These are phyloP conservation scores for Proliferodiscus dingleyae DNA, from an alignment of 2,329 filamentous ascomycete genomes.

Conservation along the genomic window DNA sequence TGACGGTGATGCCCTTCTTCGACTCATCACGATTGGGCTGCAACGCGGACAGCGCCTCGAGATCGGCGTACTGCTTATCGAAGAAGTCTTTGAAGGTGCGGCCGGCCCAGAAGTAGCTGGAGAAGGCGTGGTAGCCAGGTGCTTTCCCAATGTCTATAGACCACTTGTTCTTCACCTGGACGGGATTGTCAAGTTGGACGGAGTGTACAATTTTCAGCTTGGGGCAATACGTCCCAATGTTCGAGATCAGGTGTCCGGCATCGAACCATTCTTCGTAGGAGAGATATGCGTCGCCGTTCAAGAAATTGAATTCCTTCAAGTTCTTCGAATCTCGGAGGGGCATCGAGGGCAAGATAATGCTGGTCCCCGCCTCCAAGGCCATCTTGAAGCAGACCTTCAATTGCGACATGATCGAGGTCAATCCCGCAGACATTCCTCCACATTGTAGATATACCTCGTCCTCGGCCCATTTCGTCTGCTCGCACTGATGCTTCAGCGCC, in stretches of 20 bases:
- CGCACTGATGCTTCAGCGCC: slow-evolving; percentile 25
- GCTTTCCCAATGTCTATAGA: slow-evolving; percentile 22
- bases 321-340: slow-evolving; percentile 31
- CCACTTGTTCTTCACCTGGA: slow-evolving; percentile 24
- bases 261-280: slow-evolving; percentile 35
- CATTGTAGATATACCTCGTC: slow-evolving; percentile 32
- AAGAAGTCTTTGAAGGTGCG: slow-evolving; percentile 30
- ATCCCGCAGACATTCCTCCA: slow-evolving; percentile 30
- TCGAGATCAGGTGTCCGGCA: slow-evolving; percentile 25
- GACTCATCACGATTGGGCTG: slow-evolving; percentile 9
- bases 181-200: slow-evolving; percentile 17
- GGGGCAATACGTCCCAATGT: slow-evolving; percentile 28
- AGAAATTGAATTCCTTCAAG: slow-evolving; percentile 31
- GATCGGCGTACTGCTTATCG: slow-evolving; percentile 12
- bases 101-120: slow-evolving; percentile 32
- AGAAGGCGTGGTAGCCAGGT: slow-evolving; percentile 23
- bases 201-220: slow-evolving; percentile 31
- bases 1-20: slow-evolving; percentile 28
- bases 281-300: slow-evolving; percentile 30
- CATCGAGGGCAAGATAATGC: slow-evolving; percentile 32
- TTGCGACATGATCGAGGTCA: slow-evolving; percentile 33
- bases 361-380: slow-evolving; percentile 31
- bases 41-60: slow-evolving; percentile 9
- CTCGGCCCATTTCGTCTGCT: slow-evolving; percentile 23
- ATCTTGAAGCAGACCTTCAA: slow-evolving; percentile 35